These are phyloP conservation scores for Nemania serpens DNA, from an alignment of 2,329 filamentous ascomycete species.

Conservation along the genomic window DNA sequence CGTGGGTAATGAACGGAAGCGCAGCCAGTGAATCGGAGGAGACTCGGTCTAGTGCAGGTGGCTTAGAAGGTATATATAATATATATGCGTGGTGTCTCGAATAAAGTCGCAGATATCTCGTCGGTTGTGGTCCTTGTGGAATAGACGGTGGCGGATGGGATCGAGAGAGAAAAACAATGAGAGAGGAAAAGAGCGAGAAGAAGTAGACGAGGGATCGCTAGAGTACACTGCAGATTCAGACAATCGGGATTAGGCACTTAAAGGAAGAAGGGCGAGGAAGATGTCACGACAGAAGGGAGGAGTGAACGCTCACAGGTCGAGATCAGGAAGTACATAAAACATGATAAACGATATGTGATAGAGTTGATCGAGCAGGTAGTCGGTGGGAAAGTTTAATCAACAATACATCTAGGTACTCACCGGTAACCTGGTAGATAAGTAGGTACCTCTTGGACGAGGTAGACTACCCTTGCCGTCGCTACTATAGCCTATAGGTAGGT, in stretches of 20 bases:
- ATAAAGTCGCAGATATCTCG: background rate
- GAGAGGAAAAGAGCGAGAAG: too few relatives aligned
- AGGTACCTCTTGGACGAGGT: too few relatives aligned
- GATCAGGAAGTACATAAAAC: background rate
- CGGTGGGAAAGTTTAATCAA: background rate
- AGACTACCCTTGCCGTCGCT: too few relatives aligned
- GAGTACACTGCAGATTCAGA: background rate
- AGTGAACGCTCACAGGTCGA: background rate
- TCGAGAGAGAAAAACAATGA: too few relatives aligned
- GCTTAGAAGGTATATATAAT: background rate
- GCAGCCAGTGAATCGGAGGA: slow-evolving; percentile 8
- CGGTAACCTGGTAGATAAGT: too few relatives aligned
- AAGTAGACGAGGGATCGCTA: background rate
- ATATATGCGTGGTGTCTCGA: slow-evolving; percentile 1
- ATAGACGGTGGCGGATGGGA: background rate
- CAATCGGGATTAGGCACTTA: background rate
- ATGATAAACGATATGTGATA: background rate
- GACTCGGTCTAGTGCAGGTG: slow-evolving; percentile 8
- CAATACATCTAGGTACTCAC: background rate
- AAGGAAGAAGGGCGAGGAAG: background rate
- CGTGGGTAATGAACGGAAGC: background rate
- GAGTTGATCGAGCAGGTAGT: background rate
- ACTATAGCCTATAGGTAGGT: too few relatives aligned
- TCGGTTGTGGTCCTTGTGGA: slow-evolving; percentile 1
- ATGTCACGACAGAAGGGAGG: background rate